Evolutionary conservation across 208 protist genomes (phyloP), one percentile per base, ranked within the genome.

Genomic region (Trypanosoma mega): DNA sequence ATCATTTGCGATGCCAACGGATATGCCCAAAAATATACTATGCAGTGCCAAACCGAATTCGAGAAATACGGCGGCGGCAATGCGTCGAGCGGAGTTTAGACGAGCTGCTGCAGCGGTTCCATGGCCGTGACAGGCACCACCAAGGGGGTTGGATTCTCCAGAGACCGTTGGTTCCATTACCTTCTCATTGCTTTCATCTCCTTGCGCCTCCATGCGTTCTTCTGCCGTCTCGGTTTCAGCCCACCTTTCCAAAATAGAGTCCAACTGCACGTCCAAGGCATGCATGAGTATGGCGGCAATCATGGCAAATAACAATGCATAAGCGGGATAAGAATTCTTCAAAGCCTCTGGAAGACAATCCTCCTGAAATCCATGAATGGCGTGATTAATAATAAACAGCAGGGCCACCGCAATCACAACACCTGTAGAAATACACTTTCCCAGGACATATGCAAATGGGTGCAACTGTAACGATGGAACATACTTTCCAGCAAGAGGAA

Each of bases 331-430:
- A 58, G 64, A 52, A 45, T 77, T 24, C 24, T 39, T 16, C 36
- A 86, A 82, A 20, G 46, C 52, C 46, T 41, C 53, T 8, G 83
- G 71, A 6, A 87, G 53, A 62, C 83, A 90, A 0, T 55, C 51
- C 61, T 80, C 70, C 26, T 49, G 2, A 48, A 90, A 76, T 2
- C 48, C 49, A 45, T 59, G 53, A 4, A 54, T 49, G 31, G 56
- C 60, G 30, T 85, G 72, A 56, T 82, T 69, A 33, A 90, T 80
- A 66, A 90, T 84, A 74, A 81, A 73, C 39, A 90, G 74, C 7
- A 76, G 51, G 2, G 83, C 61, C 14, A 90, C 79, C 8, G 68
- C 46, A 3, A 90, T 50, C 27, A 90, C 57, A 16, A 90, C 83
- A 11, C 83, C 83, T 26, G 72, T 85, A 1, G 79, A 65, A 2